A percentile compares a stretch with the other conserved stretches of the same genome.
These are phyloP conservation scores for Aspergillus funiculosus DNA, from an alignment of 495 filamentous ascomycete species.

Conservation along the genomic window DNA sequence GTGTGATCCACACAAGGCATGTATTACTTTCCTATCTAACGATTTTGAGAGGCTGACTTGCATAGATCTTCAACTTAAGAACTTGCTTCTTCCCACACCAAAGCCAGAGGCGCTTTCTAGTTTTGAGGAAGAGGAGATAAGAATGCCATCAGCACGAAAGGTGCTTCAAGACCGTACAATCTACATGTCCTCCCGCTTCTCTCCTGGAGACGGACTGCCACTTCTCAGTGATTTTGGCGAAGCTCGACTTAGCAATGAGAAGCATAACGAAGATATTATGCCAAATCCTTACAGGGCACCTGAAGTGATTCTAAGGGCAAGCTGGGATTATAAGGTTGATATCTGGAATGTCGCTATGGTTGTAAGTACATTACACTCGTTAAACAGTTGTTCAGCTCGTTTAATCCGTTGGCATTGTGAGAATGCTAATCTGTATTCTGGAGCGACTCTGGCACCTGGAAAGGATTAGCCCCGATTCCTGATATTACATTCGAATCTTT, in stretches of 20 bases:
- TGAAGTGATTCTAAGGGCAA: slow-evolving; percentile 32
- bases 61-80: no score
- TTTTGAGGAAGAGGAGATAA: slow-evolving; percentile 17
- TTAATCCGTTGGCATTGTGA: slow-evolving; percentile 34
- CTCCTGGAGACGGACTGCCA: slow-evolving; percentile 12
- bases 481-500: slow-evolving; percentile 16
- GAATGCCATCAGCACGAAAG: slow-evolving; percentile 16
- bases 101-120: no score
- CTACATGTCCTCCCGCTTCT: slow-evolving; percentile 10
- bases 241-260: slow-evolving; percentile 21
- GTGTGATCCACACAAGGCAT: slow-evolving; percentile 44
- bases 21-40: no score
- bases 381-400: no score
- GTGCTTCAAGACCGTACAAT: slow-evolving; percentile 20
- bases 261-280: slow-evolving; percentile 20
- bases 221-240: slow-evolving; percentile 27
- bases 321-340: slow-evolving; percentile 35
- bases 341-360: no score
- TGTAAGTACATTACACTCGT: no score
- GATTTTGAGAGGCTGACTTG: no score
- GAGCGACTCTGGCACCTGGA: no score
- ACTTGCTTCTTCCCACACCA: no score
- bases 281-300: slow-evolving; percentile 22
- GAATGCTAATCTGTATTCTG: slow-evolving; percentile 30
- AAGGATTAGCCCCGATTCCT: slow-evolving; percentile 17